These are phyloP conservation scores for Pseudopyricularia cyperi DNA, from an alignment of 2,329 filamentous ascomycete genomes.

Conservation along the genomic window DNA sequence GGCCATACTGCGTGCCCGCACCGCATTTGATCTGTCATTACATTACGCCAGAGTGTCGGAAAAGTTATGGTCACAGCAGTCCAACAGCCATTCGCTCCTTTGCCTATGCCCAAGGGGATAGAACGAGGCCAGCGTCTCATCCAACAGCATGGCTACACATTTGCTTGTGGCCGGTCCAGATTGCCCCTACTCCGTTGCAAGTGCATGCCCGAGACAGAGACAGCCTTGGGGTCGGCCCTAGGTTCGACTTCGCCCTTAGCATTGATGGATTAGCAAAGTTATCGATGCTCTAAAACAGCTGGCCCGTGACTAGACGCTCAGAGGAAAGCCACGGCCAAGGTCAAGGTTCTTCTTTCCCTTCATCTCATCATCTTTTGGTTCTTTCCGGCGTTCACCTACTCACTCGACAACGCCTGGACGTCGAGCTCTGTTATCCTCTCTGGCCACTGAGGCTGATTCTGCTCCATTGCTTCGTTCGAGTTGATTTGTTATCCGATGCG, in stretches of 20 bases:
- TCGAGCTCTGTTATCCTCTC: constrained; percentile 6
- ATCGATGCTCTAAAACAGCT: background rate
- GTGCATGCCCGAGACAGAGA: background rate
- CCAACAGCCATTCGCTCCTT: too few species aligned
- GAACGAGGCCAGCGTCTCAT: too few species aligned
- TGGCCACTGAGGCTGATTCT: constrained; percentile 12
- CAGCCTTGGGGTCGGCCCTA: background rate
- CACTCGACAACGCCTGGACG: background rate
- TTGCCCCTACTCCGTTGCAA: background rate
- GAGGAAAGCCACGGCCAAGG: background rate
- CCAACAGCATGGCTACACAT: too few species aligned
- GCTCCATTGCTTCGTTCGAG: too few species aligned
- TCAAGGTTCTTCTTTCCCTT: background rate
- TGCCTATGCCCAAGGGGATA: too few species aligned
- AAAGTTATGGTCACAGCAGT: too few species aligned
- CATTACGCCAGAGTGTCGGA: too few species aligned
- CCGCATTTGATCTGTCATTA: too few species aligned
- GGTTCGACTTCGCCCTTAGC: background rate
- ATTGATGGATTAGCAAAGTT: background rate
- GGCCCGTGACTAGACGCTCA: background rate
- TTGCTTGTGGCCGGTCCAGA: too few species aligned
- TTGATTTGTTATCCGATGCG: constrained; percentile 2
- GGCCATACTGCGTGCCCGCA: too few species aligned
- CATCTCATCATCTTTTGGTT: background rate
- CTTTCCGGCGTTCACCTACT: background rate